Percentiles rank a stretch among this genome's conserved stretches.
These are phyloP conservation scores for Erodium trifolium DNA, from an alignment of 441 rosid species.

Conservation along the genomic window DNA sequence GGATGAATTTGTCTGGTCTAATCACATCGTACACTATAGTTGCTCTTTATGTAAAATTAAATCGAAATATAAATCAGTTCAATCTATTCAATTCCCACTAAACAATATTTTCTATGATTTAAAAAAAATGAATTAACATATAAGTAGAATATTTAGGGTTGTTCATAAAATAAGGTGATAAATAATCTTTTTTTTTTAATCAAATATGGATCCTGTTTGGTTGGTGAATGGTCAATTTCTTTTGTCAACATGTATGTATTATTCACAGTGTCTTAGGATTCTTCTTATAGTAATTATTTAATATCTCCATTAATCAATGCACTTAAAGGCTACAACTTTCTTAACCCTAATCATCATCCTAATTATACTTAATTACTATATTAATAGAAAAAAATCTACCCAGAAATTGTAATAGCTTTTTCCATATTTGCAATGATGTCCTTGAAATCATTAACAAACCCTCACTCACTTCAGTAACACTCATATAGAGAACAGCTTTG, in stretches of 20 bases:
- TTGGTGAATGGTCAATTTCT: background rate
- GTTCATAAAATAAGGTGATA: too few relatives aligned
- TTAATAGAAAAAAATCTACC: background rate
- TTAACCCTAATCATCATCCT: background rate
- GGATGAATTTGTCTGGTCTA: too few relatives aligned
- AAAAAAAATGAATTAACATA: too few relatives aligned
- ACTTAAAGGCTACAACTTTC: background rate
- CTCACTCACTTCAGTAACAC: slow-evolving; percentile 14
- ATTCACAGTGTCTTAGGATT: background rate
- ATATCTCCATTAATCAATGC: background rate
- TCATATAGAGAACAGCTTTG: background rate
- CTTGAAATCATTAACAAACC: background rate
- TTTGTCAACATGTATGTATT: background rate
- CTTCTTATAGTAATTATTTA: background rate
- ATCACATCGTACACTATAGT: too few relatives aligned
- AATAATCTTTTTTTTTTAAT: too few relatives aligned
- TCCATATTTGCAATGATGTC: background rate
- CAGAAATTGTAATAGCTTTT: slow-evolving; percentile 12
- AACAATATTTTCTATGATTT: too few relatives aligned
- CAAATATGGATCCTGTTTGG: background rate
- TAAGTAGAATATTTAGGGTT: too few relatives aligned
- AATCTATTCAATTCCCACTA: too few relatives aligned
- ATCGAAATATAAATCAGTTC: too few relatives aligned
- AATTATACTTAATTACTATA: background rate
- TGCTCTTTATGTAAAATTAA: too few relatives aligned